Evolutionary conservation across 352 stramenopile genomes (phyloP), one percentile per base, ranked within the genome.

Genomic region (Globisporangium spinosum): DNA sequence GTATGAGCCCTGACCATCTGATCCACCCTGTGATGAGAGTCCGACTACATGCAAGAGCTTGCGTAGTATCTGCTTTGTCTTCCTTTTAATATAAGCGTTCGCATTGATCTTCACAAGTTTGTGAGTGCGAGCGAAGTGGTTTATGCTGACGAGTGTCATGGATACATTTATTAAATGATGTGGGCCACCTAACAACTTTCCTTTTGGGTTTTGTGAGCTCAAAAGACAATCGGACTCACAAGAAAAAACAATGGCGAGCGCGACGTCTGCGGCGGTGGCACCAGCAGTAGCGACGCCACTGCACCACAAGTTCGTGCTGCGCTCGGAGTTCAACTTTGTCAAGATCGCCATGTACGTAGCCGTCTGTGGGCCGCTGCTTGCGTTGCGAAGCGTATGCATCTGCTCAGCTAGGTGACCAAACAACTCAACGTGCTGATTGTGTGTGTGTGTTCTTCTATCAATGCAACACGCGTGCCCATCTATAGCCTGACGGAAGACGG

Each of bases 301-400:
- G 58, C 85, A 94, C 64, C 80, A 89, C 80, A 94, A 94, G 77
- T 92, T 94, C 71, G 86, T 75, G 29, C 72, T 92, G 69, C 73
- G 64, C 54, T 70, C 68, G 34, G 62, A 83, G 32, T 73, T 84
- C 69, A 76, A 35, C 51, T 92, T 84, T 61, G 47, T 94, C 63
- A 84, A 77, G 64, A 77, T 94, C 53, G 80, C 73, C 55, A 89
- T 94, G 85, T 92, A 71, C n/a, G 80, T 76, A 1, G 22, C 47
- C 25, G 57, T 62, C 9, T 35, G 20, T 10, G 23, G 22, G 45
- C 32, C n/a, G 20, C 47, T 40, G 43, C 17, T 38, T 10, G 3
- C 23, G 58, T 12, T 63, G 7, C 17, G 25, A 25, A 45, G 15
- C 15, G 20, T 7, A 20, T n/a, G 35, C 35, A 43, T 43, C 35